Evolutionary conservation across 768 basidiomycete genomes (phyloP).

Genomic region (Lyophyllum semitale): DNA sequence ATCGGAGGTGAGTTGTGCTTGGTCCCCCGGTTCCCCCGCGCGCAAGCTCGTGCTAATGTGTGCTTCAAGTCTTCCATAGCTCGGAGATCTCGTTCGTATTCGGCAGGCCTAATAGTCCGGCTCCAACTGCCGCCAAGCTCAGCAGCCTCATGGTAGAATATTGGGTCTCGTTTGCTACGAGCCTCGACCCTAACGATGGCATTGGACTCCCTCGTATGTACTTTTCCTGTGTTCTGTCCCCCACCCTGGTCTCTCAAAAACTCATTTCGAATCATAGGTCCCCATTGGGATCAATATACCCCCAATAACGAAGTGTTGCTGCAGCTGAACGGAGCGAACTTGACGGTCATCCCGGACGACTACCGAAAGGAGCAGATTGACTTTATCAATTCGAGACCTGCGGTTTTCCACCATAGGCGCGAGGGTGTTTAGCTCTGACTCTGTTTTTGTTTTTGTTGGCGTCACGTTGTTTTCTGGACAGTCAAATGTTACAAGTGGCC

Average conservation of each 20-base stretch:
- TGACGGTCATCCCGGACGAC: constrained; percentile 26
- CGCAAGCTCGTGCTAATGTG: background rate
- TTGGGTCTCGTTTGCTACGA: constrained; percentile 48
- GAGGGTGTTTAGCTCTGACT: background rate
- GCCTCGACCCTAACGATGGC: constrained; percentile 46
- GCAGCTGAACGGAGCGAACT: constrained; percentile 27
- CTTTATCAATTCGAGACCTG: constrained; percentile 24
- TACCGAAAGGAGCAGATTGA: constrained; percentile 28
- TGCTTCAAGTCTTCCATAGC: constrained; percentile 27
- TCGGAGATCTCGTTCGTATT: constrained; percentile 33
- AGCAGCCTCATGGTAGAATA: constrained; percentile 42
- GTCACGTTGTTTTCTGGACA: background rate
- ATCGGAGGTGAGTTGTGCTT: constrained; percentile 13
- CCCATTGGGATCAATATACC: constrained; percentile 22
- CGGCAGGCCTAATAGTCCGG: constrained; percentile 18
- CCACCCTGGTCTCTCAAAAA: constrained; percentile 5
- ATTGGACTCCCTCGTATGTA: constrained; percentile 33
- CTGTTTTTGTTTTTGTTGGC: background rate
- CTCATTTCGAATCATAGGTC: constrained; percentile 10
- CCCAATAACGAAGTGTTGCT: constrained; percentile 19
- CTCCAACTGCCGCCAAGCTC: constrained; percentile 21
- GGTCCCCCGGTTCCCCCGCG: too few relatives aligned
- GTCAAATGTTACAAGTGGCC: background rate
- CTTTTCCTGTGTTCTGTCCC: background rate
- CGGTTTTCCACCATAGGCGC: constrained; percentile 26